Evolutionary conservation across 2,329 filamentous ascomycete species (phyloP), one percentile per base, ranked within the genome.

Genomic region (Parastagonospora avenae): DNA sequence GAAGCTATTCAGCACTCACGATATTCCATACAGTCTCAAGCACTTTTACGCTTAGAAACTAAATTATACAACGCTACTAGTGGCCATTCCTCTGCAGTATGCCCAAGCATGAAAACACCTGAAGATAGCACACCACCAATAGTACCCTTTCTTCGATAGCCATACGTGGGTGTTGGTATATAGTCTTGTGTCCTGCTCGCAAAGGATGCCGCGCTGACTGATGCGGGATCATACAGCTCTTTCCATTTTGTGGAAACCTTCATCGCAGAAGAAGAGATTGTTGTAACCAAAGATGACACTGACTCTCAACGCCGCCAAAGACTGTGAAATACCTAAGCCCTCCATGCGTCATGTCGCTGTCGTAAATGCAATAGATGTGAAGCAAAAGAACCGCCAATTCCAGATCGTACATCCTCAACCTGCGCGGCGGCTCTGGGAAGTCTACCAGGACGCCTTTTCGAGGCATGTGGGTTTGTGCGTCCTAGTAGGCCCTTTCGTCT

Each of bases 341-440:
- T 64, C 66, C 65, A 67, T 72, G 66, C 66, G 64, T 72, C 67
- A 60, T 67, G 63, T 68, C 59, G 66, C 66, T 68, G 61, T 72
- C 66, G 63, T 73, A 73, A 72, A 73, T 72, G 69, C 68, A 68
- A 57, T 67, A 72, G 55, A 71, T 72, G 62, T 55, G 58, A 68
- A 65, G 58, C 59, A 63, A 62, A 57, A 57, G 43, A 52, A 53
- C 46, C 52, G 54, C 33, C 42, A 36, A 52, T 38, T 40, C 48
- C 38, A 31, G 46, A n/a, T 16, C 14, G 38, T 33, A 24, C 38
- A 42, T 41, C 46, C 39, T 42, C 50, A 27, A 42, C 35, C 45
- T 39, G 42, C 38, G 42, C 48, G 42, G 46, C 47, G 48, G 49
- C 46, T 47, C 54, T 40, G 35, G 36, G 41, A 45, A 51, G 42